Evolutionary conservation across 1,284 basidiomycete genomes (phyloP).

Genomic region (Austroboletus niveus): DNA sequence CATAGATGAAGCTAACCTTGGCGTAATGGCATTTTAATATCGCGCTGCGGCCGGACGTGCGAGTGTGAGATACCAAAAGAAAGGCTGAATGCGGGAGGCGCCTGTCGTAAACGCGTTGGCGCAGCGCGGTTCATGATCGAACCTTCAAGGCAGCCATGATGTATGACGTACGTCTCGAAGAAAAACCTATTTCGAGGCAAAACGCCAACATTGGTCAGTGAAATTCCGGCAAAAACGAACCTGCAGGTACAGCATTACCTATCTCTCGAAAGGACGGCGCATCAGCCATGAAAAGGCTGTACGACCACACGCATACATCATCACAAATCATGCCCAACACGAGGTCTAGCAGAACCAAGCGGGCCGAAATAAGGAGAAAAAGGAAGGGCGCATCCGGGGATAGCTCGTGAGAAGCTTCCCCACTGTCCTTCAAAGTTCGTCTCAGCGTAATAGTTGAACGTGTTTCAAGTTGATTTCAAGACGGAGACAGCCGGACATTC

Average conservation of each 20-base stretch:
- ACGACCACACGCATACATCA: conserved; percentile 10
- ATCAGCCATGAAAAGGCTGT: conserved; percentile 10
- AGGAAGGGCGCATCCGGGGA: conserved; percentile 3
- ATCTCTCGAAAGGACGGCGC: conserved; percentile 4
- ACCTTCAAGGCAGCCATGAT: conserved; percentile 24
- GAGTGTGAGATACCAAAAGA: conserved; percentile 4
- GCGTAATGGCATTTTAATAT: conserved; percentile 6
- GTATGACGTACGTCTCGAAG: conserved; percentile 30
- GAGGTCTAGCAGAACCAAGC: conserved; percentile 22
- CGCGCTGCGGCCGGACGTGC: conserved; percentile 19
- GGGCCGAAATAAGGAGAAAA: conserved; percentile 7
- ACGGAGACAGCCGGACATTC: conserved; percentile 3
- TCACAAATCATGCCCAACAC: conserved; percentile 23
- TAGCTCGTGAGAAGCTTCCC: conserved; percentile 10
- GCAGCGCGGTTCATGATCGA: neutral
- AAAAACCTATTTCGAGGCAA: conserved; percentile 21
- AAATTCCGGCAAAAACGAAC: conserved; percentile 7
- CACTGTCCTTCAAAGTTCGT: conserved; percentile 5
- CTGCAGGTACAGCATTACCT: conserved; percentile 14
- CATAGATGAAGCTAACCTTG: conserved; percentile 15
- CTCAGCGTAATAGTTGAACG: conserved; percentile 12
- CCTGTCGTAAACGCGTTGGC: conserved; percentile 5
- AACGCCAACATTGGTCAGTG: conserved; percentile 18
- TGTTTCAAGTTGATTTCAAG: conserved; percentile 6
- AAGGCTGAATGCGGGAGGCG: conserved; percentile 19